phyloP scores from a whole-genome alignment of 352 stramenopile genomes.

The Phytophthora rubi region DNA sequence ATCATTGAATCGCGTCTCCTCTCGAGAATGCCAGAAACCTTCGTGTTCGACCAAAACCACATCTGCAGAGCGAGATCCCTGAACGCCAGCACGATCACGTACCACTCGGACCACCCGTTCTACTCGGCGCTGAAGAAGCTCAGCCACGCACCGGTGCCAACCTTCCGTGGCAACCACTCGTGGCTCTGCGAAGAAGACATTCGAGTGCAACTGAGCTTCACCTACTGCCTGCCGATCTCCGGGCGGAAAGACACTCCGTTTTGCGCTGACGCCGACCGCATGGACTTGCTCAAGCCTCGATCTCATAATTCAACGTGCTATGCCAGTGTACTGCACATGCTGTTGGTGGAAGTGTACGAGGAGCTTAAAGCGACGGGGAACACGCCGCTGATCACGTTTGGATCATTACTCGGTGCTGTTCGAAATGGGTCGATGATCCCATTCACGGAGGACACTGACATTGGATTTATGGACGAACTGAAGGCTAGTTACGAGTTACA shows the following conservation, averaged over 20 bases:
- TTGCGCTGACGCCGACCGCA: slow-evolving; percentile 48
- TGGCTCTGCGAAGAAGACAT: not conserved
- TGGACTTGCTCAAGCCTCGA: slow-evolving; percentile 40
- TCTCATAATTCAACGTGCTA: slow-evolving; percentile 34
- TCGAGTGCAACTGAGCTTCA: not conserved
- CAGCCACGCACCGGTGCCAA: not conserved
- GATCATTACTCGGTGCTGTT: slow-evolving; percentile 49
- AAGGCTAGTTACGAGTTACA: slow-evolving; percentile 8
- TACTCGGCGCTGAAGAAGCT: not conserved
- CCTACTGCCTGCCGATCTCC: slow-evolving; percentile 55
- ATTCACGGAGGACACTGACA: slow-evolving; percentile 58
- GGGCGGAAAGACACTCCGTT: slow-evolving; percentile 39
- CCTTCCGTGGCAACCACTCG: not conserved
- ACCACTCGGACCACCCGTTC: not conserved
- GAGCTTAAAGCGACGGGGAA: slow-evolving; percentile 35
- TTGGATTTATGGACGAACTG: slow-evolving; percentile 39
- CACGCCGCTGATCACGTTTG: slow-evolving; percentile 43
- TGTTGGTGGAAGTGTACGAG: slow-evolving; percentile 58
- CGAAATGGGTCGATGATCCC: too few species aligned
- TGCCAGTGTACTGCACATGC: slow-evolving; percentile 54
- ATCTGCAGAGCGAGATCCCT: not conserved
- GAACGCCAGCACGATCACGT: not conserved
- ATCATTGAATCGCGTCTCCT: not conserved
- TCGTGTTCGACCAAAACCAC: not conserved
- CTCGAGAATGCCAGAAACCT: not conserved